Conservation (phyloP, 2,329 filamentous ascomycete genomes). For the Kalmusia sp. region DNA sequence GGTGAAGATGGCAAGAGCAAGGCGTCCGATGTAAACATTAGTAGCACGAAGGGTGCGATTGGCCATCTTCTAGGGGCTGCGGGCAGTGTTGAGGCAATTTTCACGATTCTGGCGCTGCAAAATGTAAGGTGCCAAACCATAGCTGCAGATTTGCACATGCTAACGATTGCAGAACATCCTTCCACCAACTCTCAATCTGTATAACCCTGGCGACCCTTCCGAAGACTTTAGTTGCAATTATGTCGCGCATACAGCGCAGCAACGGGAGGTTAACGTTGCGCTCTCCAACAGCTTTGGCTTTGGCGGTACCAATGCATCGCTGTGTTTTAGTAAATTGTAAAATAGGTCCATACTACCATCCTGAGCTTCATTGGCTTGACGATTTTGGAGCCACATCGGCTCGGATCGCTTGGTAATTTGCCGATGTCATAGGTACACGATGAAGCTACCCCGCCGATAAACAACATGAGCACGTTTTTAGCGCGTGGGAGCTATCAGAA, state of each 20-base stretch:
- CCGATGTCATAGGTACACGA: constrained; percentile 24
- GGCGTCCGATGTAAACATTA: constrained; percentile 76
- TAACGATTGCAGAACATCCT: constrained; percentile 67
- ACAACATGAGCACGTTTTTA: constrained; percentile 10
- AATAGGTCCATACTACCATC: neutral
- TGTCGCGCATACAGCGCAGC: constrained; percentile 74
- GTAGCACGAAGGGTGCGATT: constrained; percentile 91
- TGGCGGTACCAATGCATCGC: constrained; percentile 90
- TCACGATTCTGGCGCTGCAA: constrained; percentile 78
- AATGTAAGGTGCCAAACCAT: constrained; percentile 65
- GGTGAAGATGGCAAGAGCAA: constrained; percentile 70
- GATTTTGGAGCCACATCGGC: no score
- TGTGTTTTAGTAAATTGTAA: constrained; percentile 72
- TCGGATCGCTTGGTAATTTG: constrained; percentile 18
- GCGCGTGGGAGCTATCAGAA: constrained; percentile 8
- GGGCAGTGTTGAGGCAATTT: constrained; percentile 88
- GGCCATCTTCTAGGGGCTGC: constrained; percentile 92
- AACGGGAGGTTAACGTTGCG: constrained; percentile 73
- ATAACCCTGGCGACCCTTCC: constrained; percentile 64
- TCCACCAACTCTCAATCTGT: constrained; percentile 86
- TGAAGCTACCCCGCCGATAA: constrained; percentile 20
- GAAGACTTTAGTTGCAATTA: constrained; percentile 83
- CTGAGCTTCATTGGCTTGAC: no score
- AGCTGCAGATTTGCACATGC: neutral
- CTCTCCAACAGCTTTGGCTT: constrained; percentile 98